These are phyloP conservation scores for Aspergillus neotritici DNA, from an alignment of 2,329 filamentous ascomycete genomes.

Conservation along the genomic window DNA sequence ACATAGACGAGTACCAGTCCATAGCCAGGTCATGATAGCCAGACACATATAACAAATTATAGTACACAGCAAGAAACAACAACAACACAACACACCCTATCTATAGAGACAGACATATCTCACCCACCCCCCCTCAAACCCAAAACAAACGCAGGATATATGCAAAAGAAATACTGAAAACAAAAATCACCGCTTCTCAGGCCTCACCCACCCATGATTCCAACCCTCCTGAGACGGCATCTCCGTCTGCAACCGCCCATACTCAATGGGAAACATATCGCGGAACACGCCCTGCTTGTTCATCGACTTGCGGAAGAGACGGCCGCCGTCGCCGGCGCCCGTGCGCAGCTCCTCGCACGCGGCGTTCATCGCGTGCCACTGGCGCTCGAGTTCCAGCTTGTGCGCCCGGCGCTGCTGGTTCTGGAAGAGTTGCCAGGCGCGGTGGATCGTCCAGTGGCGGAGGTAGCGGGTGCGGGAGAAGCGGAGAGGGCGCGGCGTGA, in stretches of 20 bases:
- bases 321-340: conserved; percentile 45
- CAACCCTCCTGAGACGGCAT: conserved; percentile 72
- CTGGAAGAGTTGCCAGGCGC: conserved; percentile 81
- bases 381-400: conserved; percentile 67
- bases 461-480: conserved; percentile 83
- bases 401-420: conserved; percentile 60
- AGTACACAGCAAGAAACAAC: no score
- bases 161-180: conserved; percentile 2
- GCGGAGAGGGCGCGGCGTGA: conserved; percentile 70
- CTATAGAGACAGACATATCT: no score
- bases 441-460: conserved; percentile 98
- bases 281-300: conserved; percentile 80
- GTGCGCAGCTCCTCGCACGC: conserved; percentile 78
- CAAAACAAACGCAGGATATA: not conserved
- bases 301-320: conserved; percentile 81
- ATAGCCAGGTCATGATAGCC: no score
- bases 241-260: conserved; percentile 68
- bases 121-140: not conserved
- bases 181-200: conserved; percentile 15
- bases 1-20: no score
- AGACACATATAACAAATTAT: no score
- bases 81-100: not conserved
- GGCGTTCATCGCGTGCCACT: conserved; percentile 73
- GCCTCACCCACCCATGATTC: conserved; percentile 86
- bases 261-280: conserved; percentile 81